Evolutionary conservation across 2,329 filamentous ascomycete genomes (phyloP), one percentile per base, ranked within the genome.

Genomic region (Ophiostoma sp.): DNA sequence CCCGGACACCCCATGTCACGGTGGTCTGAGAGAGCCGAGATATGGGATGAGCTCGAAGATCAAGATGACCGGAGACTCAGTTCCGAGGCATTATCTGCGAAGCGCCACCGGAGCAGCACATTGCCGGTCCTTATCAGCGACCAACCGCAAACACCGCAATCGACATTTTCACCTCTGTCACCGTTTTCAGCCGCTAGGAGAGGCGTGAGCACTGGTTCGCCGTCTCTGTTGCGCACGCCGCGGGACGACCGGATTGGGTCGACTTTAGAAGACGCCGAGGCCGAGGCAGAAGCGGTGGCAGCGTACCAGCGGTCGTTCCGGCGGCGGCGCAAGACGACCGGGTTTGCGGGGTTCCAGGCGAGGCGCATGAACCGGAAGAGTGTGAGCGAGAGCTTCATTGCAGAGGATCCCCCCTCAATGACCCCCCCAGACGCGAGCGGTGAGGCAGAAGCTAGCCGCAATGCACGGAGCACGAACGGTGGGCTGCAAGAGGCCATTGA

Each of bases 21-120:
- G 69, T 87, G 86, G 83, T 81, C 87, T 70, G 91, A 95, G 77
- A 86, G 87, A 0, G 88, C 88, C 48, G 91, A 95, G 75, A 95
- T 96, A 41, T 96, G 93, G 93, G 91, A 89, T 70, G 93, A 96
- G 77, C 83, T 97, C 17, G 90, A 95, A 76, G 93, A 96, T 75
- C 87, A 90, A 57, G 85, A 87, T 68, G 79, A 80, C 27, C 78
- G 80, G 39, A 80, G 78, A 27, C 65, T 44, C 7, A 60, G 68
- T 2, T 67, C 48, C 0, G 68, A 62, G 52, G 27, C 60, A 35
- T 8, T 31, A 8, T 74, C 77, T 3, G 78, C 76, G 60, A 80
- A 83, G 65, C 77, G 79, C 33, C 82, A 84, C 35, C 82, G 84
- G 17, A 85, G 85, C 13, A 83, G 79, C 69, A 86, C 85, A 2